Evolutionary conservation across 225 moss, liverwort and hornwort genomes (phyloP).

Genomic region (Physcomitrium patens): DNA sequence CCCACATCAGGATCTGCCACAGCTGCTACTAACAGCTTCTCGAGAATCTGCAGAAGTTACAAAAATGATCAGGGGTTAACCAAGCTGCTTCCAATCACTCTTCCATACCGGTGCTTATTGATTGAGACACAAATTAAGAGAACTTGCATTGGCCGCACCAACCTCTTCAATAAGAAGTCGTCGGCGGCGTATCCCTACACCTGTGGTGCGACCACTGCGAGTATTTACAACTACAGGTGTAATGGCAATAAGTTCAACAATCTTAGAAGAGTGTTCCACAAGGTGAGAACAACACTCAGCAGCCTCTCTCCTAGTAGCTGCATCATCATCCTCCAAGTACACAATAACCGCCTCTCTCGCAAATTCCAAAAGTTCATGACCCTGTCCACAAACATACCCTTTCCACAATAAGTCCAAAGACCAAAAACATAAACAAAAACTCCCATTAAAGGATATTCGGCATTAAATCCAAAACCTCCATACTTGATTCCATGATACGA

Average conservation of each 20-base stretch:
- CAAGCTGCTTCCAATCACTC: slow-evolving; percentile 20
- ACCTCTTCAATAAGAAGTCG: slow-evolving; percentile 96
- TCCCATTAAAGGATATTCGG: neutral
- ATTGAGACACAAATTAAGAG: neutral
- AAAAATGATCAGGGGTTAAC: slow-evolving; percentile 27
- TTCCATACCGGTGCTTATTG: slow-evolving; percentile 4
- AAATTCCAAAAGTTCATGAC: slow-evolving; percentile 96
- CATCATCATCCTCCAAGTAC: slow-evolving; percentile 93
- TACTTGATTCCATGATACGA: neutral
- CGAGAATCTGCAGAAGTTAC: slow-evolving; percentile 70
- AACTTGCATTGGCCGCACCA: slow-evolving; percentile 18
- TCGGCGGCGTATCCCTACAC: slow-evolving; percentile 88
- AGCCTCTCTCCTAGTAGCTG: slow-evolving; percentile 87
- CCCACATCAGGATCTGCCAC: slow-evolving; percentile 93
- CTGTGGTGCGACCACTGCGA: slow-evolving; percentile 85
- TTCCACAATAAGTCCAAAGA: slow-evolving; percentile 23
- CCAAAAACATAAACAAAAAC: slow-evolving; percentile 1
- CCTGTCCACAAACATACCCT: slow-evolving; percentile 48
- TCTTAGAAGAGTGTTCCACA: slow-evolving; percentile 83
- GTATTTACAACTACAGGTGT: slow-evolving; percentile 71
- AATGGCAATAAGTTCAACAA: slow-evolving; percentile 63
- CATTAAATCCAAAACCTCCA: neutral
- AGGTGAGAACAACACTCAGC: slow-evolving; percentile 93
- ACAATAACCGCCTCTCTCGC: slow-evolving; percentile 91
- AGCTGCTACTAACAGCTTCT: slow-evolving; percentile 86